phyloP scores from a whole-genome alignment of 1,284 basidiomycete genomes.

The Cryptococcus jaspeensis region DNA sequence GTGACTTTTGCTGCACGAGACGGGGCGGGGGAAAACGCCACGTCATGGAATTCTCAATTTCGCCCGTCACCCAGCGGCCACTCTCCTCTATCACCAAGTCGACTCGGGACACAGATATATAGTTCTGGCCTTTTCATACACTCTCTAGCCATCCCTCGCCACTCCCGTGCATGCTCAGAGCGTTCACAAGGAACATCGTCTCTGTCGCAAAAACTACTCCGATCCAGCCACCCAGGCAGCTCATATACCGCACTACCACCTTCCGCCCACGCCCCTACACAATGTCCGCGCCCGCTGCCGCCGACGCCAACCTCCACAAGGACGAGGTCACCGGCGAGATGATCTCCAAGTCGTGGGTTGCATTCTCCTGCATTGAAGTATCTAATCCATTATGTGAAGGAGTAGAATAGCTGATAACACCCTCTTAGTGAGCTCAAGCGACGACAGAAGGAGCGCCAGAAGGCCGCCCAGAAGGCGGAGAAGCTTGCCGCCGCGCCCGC shows the following conservation, averaged over 20 bases:
- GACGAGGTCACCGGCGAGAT: constrained; percentile 90
- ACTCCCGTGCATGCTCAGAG: constrained; percentile 19
- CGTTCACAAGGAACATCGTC: constrained; percentile 6
- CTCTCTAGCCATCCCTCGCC: no score
- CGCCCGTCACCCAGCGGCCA: not conserved
- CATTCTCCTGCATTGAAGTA: not conserved
- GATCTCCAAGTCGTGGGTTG: constrained; percentile 84
- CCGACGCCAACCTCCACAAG: constrained; percentile 47
- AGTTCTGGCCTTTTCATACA: no score
- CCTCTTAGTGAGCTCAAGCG: constrained; percentile 85
- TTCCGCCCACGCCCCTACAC: constrained; percentile 18
- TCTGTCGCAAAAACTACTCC: not conserved
- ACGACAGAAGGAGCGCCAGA: constrained; percentile 78
- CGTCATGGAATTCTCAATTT: not conserved
- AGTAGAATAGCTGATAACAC: not conserved
- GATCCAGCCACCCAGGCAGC: not conserved
- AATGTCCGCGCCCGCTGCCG: constrained; percentile 45
- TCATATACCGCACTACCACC: not conserved
- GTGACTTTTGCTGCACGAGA: no score
- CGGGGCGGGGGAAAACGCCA: not conserved
- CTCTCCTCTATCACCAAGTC: not conserved
- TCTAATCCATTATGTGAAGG: not conserved
- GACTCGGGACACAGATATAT: no score
- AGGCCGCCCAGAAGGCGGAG: constrained; percentile 78
- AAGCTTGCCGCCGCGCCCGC: constrained; percentile 62